Evolutionary conservation across 148 eudicot genomes (phyloP).

Genomic region (Chenopodium album): DNA sequence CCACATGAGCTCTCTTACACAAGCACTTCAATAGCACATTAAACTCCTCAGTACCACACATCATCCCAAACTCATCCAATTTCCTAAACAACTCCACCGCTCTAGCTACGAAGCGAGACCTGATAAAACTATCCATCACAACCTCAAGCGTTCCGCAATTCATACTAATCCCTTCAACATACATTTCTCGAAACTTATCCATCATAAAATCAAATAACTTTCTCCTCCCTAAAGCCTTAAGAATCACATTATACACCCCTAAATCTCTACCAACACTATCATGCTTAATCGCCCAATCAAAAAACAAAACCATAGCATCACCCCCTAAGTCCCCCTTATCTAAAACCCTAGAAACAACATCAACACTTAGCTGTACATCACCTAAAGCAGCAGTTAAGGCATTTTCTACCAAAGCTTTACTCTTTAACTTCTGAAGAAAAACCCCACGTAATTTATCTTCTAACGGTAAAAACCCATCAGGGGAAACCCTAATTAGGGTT

Average conservation of each 20-base stretch:
- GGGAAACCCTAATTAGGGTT: constrained; percentile 27
- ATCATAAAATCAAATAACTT: constrained; percentile 62
- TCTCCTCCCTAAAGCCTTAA: constrained; percentile 81
- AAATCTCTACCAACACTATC: constrained; percentile 31
- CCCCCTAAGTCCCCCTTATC: constrained; percentile 64
- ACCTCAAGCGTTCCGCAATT: constrained; percentile 48
- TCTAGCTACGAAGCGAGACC: constrained; percentile 50
- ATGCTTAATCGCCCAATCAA: constrained; percentile 69
- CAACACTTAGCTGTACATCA: constrained; percentile 41
- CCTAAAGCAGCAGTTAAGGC: constrained; percentile 44
- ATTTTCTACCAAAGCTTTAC: constrained; percentile 45
- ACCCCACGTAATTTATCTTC: constrained; percentile 83
- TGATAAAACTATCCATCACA: constrained; percentile 68
- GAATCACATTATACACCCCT: constrained; percentile 47
- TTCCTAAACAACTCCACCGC: constrained; percentile 57
- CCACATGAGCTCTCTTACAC: constrained; percentile 56
- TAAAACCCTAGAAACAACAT: constrained; percentile 60
- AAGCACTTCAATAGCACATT: constrained; percentile 66
- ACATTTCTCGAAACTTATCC: constrained; percentile 52
- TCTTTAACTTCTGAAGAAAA: constrained; percentile 71
- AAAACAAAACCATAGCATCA: constrained; percentile 64
- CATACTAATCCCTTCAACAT: constrained; percentile 39
- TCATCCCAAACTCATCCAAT: constrained; percentile 57
- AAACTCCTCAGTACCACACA: constrained; percentile 47
- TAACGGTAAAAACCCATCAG: constrained; percentile 50